Evolutionary conservation across 768 basidiomycete species (phyloP).

Genomic region (Leccinum pellstonianum): DNA sequence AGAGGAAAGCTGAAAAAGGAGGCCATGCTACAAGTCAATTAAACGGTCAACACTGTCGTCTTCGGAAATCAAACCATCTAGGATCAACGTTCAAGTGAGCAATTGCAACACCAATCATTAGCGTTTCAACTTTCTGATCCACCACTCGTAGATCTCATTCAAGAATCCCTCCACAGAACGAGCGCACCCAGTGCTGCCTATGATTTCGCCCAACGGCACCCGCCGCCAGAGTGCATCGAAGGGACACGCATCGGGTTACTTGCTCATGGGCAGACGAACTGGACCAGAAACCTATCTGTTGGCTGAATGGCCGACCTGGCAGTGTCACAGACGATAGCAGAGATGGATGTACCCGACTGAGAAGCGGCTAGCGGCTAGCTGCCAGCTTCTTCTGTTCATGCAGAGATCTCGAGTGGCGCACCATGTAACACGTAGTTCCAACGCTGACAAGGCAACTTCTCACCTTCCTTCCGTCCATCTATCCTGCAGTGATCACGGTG

Average conservation of each 20-base stretch:
- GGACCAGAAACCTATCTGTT: neutral
- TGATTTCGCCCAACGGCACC: constrained; percentile 2
- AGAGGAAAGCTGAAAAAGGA: constrained; percentile 61
- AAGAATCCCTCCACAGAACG: constrained; percentile 12
- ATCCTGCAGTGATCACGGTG: no score
- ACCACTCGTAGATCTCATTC: constrained; percentile 10
- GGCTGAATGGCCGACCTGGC: constrained; percentile 25
- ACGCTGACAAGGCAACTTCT: no score
- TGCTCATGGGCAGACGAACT: constrained; percentile 15
- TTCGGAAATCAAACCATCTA: constrained; percentile 21
- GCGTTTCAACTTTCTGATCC: neutral
- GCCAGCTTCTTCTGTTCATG: constrained; percentile 39
- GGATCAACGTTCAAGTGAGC: constrained; percentile 9
- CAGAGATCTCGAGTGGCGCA: constrained; percentile 9
- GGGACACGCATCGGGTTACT: constrained; percentile 23
- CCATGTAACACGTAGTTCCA: no score
- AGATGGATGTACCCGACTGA: constrained; percentile 18
- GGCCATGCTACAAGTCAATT: constrained; percentile 31
- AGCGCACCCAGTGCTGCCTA: constrained; percentile 15
- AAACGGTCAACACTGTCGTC: constrained; percentile 16
- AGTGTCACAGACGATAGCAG: constrained; percentile 33
- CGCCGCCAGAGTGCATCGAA: constrained; percentile 22
- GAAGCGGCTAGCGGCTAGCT: constrained; percentile 20
- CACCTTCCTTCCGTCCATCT: no score
- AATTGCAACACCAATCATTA: no score